phyloP scores from a whole-genome alignment of 2,329 filamentous ascomycete species.

The Teratosphaeria viscida region DNA sequence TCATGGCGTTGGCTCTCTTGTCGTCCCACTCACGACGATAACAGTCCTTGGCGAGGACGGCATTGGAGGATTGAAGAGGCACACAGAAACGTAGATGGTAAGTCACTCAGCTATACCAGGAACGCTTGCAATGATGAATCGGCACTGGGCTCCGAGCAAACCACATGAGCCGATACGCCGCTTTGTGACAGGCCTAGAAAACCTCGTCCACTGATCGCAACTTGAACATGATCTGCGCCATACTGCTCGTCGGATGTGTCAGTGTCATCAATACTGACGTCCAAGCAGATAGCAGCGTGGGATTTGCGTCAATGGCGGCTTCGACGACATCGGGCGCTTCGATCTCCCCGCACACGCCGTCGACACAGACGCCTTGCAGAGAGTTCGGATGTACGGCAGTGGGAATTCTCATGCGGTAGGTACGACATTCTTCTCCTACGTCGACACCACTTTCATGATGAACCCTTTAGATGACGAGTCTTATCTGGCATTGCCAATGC shows the following conservation, averaged over 20 bases:
- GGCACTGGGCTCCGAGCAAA: conserved; percentile 30
- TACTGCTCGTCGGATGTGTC: not conserved
- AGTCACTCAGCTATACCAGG: not conserved
- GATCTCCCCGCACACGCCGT: not conserved
- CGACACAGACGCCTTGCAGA: not conserved
- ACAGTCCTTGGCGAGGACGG: not conserved
- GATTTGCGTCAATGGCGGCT: not conserved
- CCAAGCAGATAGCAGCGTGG: not conserved
- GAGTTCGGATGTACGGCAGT: not conserved
- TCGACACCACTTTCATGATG: conserved; percentile 13
- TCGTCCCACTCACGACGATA: not conserved
- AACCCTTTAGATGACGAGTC: conserved; percentile 32
- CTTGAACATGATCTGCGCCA: not conserved
- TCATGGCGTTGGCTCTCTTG: not conserved
- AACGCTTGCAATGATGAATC: conserved; percentile 21
- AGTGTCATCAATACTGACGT: not conserved
- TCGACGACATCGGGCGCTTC: conserved; percentile 1
- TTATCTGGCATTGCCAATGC: conserved; percentile 28
- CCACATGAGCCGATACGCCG: conserved; percentile 25
- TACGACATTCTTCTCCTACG: conserved; percentile 1
- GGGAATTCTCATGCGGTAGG: not conserved
- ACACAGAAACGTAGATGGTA: not conserved
- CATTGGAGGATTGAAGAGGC: not conserved
- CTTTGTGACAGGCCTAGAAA: conserved; percentile 35
- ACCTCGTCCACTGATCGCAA: conserved; percentile 33